A percentile compares a stretch with the other conserved stretches of the same genome.
These are phyloP conservation scores for Fusarium compactum DNA, from an alignment of 2,329 filamentous ascomycete genomes.

Conservation along the genomic window DNA sequence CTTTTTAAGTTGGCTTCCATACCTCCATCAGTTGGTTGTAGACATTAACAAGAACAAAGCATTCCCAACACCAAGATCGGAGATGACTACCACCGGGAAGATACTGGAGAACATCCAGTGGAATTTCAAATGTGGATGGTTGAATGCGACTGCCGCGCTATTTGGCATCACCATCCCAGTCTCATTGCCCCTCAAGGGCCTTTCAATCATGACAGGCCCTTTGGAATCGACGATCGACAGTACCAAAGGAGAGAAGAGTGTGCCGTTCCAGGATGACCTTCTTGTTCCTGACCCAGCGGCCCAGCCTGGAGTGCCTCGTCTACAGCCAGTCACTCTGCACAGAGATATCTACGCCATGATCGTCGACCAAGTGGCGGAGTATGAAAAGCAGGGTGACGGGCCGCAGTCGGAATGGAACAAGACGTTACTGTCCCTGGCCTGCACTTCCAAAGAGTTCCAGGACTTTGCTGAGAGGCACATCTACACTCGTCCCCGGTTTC, in stretches of 20 bases:
- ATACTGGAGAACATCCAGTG: no score
- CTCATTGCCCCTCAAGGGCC: no score
- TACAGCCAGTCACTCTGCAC: neutral
- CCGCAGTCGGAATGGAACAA: neutral
- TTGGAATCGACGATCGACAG: neutral
- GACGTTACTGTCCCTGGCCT: slow-evolving; percentile 20
- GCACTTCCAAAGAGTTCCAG: slow-evolving; percentile 3
- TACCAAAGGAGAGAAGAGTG: neutral
- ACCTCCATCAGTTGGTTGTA: no score
- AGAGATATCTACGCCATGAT: neutral
- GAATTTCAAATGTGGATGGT: no score
- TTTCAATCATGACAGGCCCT: no score
- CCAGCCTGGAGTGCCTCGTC: no score
- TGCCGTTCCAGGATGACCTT: neutral
- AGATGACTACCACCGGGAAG: no score
- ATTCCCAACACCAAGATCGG: no score
- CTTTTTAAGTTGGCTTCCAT: no score
- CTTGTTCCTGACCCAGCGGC: neutral
- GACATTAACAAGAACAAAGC: no score
- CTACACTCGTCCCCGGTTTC: neutral
- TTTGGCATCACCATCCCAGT: no score
- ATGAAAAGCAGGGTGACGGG: neutral
- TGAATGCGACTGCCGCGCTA: no score
- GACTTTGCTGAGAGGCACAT: slow-evolving; percentile 6
- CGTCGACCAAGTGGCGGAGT: neutral